A percentile compares a stretch with the other conserved stretches of the same genome.
phyloP scores from a whole-genome alignment of 768 basidiomycete genomes.

The Agaricus bisporus region DNA sequence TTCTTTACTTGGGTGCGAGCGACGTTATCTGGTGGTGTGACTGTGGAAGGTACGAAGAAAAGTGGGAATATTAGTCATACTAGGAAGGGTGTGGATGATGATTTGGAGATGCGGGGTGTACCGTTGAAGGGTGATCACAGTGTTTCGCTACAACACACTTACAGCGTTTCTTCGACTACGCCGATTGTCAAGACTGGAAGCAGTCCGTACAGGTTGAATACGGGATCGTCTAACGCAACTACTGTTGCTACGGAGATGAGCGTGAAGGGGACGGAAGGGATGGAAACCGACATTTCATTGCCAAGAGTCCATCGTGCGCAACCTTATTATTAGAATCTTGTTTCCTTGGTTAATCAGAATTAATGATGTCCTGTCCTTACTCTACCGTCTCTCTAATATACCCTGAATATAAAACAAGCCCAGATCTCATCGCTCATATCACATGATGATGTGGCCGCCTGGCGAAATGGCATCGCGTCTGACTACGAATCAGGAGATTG shows the following conservation, averaged over 20 bases:
- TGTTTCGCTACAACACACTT: background rate
- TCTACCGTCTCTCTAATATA: too few relatives aligned
- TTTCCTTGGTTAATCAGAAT: too few relatives aligned
- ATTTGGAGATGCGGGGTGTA: background rate
- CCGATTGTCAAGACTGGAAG: background rate
- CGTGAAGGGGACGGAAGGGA: background rate
- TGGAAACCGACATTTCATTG: background rate
- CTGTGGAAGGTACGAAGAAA: background rate
- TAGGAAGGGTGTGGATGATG: background rate
- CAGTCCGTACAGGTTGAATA: background rate
- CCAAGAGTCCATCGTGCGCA: background rate
- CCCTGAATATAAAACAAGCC: too few relatives aligned
- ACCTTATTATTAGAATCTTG: too few relatives aligned
- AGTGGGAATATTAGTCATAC: background rate
- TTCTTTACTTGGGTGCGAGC: background rate
- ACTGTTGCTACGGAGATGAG: background rate
- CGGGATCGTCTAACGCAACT: background rate
- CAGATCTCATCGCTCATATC: too few relatives aligned
- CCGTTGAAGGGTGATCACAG: background rate
- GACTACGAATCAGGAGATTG: conserved; percentile 71
- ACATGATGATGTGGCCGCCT: background rate
- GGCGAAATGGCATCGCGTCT: background rate
- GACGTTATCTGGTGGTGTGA: background rate
- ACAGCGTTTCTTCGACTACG: background rate
- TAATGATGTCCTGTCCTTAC: too few relatives aligned